Evolutionary conservation across 306 rosid genomes (phyloP), one percentile per base, ranked within the genome.

Genomic region (Inga laurina): DNA sequence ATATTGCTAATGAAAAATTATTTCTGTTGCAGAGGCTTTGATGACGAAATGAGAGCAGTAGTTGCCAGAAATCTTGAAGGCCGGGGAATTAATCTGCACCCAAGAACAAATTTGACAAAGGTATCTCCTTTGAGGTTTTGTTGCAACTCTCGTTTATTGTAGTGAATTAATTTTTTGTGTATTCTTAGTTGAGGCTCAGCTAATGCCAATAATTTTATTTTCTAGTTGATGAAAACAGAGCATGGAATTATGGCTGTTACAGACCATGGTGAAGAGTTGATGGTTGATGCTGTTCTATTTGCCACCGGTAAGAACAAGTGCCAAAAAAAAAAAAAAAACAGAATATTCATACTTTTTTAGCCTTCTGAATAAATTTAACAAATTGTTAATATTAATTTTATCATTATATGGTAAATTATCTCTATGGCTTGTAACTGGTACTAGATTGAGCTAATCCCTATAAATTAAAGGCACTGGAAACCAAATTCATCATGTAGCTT

Each of bases 11-110:
- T 72, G 59, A 46, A 59, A 21, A 59, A 14, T 34, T 81, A 75
- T 22, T 84, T 88, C 64, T 84, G 46, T 56, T 79, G 64, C 88
- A 96, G 99, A 87, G 98, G 98, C 82, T 96, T 96, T 86, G 99
- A 96, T 87, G 98, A 96, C 81, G 99, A 96, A 91, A 92, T 96
- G 97, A 93, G 99, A 85, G 94, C 97, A 32, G 95, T 88, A 51
- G 98, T 92, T 65, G 97, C 99, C 79, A 92, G 97, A 87, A 96
- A 92, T 85, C 94, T 96, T 67, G 99, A 96, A 85, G 94, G 90
- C 82, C 92, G 99, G 85, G 97, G 98, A 87, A 78, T 96, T 84
- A 92, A 94, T 85, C 87, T 96, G 82, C 98, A 89, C 52, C 94
- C 97, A n/a, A 84, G 84, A 72, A 92, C 98, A 77, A 91, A 57